These are phyloP conservation scores for Kwoniella mangroviensis DNA, from an alignment of 768 basidiomycete species.

Conservation along the genomic window DNA sequence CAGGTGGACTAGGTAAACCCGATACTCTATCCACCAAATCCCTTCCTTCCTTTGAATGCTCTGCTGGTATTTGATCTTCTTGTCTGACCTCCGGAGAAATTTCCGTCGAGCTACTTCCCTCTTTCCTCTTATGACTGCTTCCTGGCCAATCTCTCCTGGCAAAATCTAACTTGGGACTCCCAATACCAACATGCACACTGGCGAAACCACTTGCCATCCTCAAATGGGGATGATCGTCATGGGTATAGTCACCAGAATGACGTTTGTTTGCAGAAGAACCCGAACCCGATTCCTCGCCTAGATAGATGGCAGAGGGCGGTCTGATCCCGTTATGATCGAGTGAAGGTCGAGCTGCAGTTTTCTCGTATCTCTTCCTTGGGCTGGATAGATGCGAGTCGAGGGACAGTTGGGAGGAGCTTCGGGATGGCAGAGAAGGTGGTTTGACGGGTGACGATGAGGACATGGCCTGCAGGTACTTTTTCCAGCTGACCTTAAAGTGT, in stretches of 20 bases:
- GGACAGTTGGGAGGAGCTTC: constrained; percentile 18
- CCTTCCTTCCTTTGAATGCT: constrained; percentile 9
- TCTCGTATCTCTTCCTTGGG: constrained; percentile 14
- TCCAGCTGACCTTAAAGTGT: too few relatives aligned
- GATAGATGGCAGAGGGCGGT: constrained; percentile 5
- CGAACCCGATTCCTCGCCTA: not conserved
- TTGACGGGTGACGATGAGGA: constrained; percentile 11
- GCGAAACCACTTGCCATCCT: constrained; percentile 30
- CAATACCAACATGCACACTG: constrained; percentile 29
- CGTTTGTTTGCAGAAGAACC: not conserved
- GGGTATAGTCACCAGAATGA: not conserved
- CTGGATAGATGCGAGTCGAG: constrained; percentile 24
- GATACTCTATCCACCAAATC: constrained; percentile 34
- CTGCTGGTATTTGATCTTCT: not conserved
- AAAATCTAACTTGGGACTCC: constrained; percentile 31
- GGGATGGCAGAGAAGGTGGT: constrained; percentile 13
- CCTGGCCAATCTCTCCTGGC: constrained; percentile 27
- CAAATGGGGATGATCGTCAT: constrained; percentile 6
- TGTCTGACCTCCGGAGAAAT: constrained; percentile 1
- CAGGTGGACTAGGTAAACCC: constrained; percentile 46
- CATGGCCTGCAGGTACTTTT: constrained; percentile 6
- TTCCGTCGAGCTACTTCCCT: constrained; percentile 13
- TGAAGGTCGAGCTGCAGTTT: constrained; percentile 11
- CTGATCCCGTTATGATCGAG: not conserved
- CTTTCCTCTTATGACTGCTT: constrained; percentile 5